Evolutionary conservation across 768 basidiomycete species (phyloP).

Genomic region (Mycena rebaudengoi): DNA sequence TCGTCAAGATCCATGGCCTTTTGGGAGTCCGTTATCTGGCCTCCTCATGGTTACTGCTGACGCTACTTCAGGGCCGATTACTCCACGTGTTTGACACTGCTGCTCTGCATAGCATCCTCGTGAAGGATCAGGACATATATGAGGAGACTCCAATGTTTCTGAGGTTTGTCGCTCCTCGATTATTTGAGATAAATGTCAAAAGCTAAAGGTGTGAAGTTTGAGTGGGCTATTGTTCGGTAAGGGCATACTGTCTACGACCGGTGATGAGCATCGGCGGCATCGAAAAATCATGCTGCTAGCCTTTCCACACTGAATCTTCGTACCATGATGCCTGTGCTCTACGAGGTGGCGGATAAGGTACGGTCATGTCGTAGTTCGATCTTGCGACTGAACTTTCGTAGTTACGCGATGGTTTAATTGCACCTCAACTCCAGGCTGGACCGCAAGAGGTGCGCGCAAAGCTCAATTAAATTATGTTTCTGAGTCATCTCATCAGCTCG

Average conservation of each 20-base stretch:
- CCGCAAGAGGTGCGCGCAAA: neutral
- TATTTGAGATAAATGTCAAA: neutral
- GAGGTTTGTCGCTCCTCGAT: neutral
- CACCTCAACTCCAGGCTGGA: neutral
- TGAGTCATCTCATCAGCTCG: neutral
- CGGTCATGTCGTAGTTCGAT: neutral
- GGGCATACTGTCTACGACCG: slow-evolving; percentile 13
- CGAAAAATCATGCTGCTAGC: slow-evolving; percentile 17
- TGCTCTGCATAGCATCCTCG: slow-evolving; percentile 53
- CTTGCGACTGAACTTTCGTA: neutral
- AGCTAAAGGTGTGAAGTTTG: neutral
- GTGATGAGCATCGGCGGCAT: slow-evolving; percentile 16
- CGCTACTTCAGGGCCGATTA: slow-evolving; percentile 34
- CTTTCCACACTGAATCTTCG: slow-evolving; percentile 8
- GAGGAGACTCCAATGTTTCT: slow-evolving; percentile 11
- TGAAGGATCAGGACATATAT: slow-evolving; percentile 43
- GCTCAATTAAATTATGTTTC: neutral
- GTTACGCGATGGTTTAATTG: slow-evolving; percentile 12
- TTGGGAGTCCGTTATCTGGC: slow-evolving; percentile 6
- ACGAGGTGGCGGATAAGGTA: slow-evolving; percentile 15
- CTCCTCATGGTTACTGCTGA: neutral
- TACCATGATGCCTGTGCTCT: slow-evolving; percentile 12
- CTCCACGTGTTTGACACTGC: slow-evolving; percentile 54
- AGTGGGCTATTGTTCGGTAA: slow-evolving; percentile 16
- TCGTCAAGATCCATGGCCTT: neutral